phyloP scores from a whole-genome alignment of 2,329 filamentous ascomycete species.

The Aspergillus glaucus region DNA sequence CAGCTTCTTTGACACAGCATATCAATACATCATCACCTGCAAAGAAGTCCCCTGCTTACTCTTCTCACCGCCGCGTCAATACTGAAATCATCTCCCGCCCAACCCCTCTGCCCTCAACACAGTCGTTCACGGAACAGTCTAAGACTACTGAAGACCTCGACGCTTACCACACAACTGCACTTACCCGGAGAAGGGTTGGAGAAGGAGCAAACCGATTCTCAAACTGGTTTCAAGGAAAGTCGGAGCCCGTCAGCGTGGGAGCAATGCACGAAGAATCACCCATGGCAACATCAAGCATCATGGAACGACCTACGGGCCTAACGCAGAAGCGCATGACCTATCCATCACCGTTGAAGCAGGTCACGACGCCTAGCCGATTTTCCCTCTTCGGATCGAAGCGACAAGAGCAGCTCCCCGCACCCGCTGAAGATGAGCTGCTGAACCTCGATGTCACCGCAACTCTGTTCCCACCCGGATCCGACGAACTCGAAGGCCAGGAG shows the following conservation, averaged over 20 bases:
- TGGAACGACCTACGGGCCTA: constrained; percentile 17
- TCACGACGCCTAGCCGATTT: constrained; percentile 32
- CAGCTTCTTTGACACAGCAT: constrained; percentile 10
- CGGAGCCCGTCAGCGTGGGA: constrained; percentile 44
- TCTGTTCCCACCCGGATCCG: constrained; percentile 48
- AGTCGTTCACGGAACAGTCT: constrained; percentile 20
- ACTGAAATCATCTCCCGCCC: constrained; percentile 26
- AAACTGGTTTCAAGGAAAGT: constrained; percentile 50
- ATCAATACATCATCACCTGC: constrained; percentile 10
- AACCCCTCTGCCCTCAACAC: constrained; percentile 12
- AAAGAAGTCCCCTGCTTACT: constrained; percentile 13
- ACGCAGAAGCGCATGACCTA: constrained; percentile 24
- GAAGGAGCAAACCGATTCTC: constrained; percentile 34
- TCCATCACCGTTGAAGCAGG: constrained; percentile 27
- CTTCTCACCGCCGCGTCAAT: constrained; percentile 28
- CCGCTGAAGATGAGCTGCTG: constrained; percentile 48
- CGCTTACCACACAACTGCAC: constrained; percentile 8
- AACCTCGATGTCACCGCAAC: constrained; percentile 49
- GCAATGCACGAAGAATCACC: constrained; percentile 17
- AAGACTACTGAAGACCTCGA: constrained; percentile 18
- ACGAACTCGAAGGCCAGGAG: constrained; percentile 45
- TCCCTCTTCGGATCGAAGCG: constrained; percentile 38
- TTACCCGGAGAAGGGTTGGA: constrained; percentile 26
- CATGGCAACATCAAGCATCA: constrained; percentile 9
- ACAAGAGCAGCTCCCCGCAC: constrained; percentile 28